Base-by-base conservation (phyloP, 495 filamentous ascomycete species). In the Tuber indicum region DNA sequence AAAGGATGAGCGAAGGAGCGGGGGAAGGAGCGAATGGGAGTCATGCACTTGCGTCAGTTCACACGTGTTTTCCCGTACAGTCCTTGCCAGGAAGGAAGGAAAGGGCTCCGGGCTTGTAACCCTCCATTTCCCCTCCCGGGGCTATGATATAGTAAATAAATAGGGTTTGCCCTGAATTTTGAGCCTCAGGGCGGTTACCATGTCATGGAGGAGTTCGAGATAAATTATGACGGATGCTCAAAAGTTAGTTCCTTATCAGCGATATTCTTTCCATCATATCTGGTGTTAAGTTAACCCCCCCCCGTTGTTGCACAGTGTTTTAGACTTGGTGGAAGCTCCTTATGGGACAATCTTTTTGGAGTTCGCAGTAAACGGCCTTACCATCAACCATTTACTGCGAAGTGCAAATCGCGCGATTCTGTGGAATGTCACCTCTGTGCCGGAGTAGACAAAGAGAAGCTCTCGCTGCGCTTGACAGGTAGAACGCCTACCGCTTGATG, bases 81-180 rank as follows among this genome's bases (percentile, higher is more conserved):
- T 36, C 9, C 23, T 66, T 26, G 26, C n/a, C 58, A 66, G 58
- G 58, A 66, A 66, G 52, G n/a, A 62, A 52, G 49, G 49, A 58
- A 26, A 26, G 32, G 32, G 32, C 32, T 32, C 1, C 32, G 49
- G 49, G 49, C 12, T 32, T 32, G 26, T 32, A 66, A 17, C 10
- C 4, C 23, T n/a, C 23, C 10, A 3, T 26, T 26, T 16, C 52
- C 10, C 52, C 52, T 62, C 52, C 52, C n/a, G 52, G n/a, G 14
- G 26, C 26, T 32, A 66, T 32, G 32, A 32, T 32, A 32, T 32
- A 32, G 1, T 32, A 32, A 32, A 32, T 66, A 36, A 66, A 66
- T 66, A 66, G 58, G 58, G 58, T 66, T 66, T 66, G 58, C 58
- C 58, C 58, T 32, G 58, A 32, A 66, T 36, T 32, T 66, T 32